These are phyloP conservation scores for Pichia sp. DNA, from an alignment of 1,139 yeast genomes.

Conservation along the genomic window DNA sequence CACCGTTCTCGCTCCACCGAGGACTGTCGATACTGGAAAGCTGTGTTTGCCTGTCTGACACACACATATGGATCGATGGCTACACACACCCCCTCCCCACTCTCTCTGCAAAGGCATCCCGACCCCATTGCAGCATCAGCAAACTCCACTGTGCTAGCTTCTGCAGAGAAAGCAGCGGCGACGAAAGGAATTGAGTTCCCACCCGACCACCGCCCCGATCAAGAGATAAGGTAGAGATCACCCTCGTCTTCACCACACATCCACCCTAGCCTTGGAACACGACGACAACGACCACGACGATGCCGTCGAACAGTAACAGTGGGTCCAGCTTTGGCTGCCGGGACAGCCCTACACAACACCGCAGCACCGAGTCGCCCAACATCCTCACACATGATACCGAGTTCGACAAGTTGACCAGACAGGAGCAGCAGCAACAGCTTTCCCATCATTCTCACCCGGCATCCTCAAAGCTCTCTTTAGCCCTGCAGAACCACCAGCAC, in stretches of 20 bases:
- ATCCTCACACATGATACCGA: background rate
- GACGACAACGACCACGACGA: too few species aligned
- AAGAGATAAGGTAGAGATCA: background rate
- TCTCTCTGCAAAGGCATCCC: too few species aligned
- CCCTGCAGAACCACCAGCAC: constrained; percentile 23
- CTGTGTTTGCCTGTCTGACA: background rate
- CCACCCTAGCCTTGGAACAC: too few species aligned
- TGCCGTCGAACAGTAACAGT: background rate
- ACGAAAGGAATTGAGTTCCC: background rate
- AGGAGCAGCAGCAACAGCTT: background rate
- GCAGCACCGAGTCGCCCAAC: background rate
- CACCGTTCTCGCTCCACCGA: background rate
- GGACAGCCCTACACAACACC: background rate
- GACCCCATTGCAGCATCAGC: too few species aligned
- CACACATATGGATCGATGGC: too few species aligned
- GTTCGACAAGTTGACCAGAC: background rate
- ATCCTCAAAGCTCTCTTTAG: constrained; percentile 30
- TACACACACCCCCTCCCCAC: too few species aligned
- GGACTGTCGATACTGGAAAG: background rate
- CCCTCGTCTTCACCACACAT: too few species aligned
- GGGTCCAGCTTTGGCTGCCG: background rate
- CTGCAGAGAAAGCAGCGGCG: background rate
- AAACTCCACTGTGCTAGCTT: too few species aligned
- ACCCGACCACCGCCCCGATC: background rate
- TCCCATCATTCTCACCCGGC: background rate